A percentile compares a stretch with the other conserved stretches of the same genome.
Conservation (phyloP, 768 basidiomycete genomes). For the Boletus subcaerulescens region DNA sequence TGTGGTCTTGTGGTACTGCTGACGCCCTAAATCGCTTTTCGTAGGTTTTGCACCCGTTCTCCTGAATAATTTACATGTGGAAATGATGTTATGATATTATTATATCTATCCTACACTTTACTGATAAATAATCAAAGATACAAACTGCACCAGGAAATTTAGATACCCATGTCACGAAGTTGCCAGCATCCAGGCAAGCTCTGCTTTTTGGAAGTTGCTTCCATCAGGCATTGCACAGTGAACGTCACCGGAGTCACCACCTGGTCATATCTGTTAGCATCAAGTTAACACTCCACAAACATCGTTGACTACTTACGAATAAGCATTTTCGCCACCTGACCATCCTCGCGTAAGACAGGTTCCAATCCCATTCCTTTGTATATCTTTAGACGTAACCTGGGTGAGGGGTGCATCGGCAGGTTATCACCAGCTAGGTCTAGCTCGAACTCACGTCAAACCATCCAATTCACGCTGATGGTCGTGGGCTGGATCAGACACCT, state of each 20-base stretch:
- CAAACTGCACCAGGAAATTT: background rate
- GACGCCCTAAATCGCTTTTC: background rate
- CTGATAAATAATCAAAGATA: background rate
- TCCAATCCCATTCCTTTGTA: slow-evolving; percentile 74
- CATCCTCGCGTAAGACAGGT: slow-evolving; percentile 54
- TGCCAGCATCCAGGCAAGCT: slow-evolving; percentile 37
- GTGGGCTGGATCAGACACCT: slow-evolving; percentile 66
- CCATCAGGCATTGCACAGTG: slow-evolving; percentile 32
- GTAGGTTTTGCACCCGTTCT: slow-evolving; percentile 10
- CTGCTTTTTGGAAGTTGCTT: slow-evolving; percentile 27
- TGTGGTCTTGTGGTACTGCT: background rate
- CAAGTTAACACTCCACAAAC: background rate
- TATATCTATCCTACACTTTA: slow-evolving; percentile 5
- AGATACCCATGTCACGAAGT: slow-evolving; percentile 24
- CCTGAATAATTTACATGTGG: background rate
- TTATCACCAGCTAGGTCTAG: background rate
- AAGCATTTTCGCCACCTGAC: slow-evolving; percentile 56
- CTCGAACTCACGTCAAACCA: slow-evolving; percentile 55
- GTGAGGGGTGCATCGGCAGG: slow-evolving; percentile 1
- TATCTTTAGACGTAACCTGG: slow-evolving; percentile 63
- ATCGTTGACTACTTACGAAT: slow-evolving; percentile 49
- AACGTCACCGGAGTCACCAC: slow-evolving; percentile 41
- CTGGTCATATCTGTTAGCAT: slow-evolving; percentile 33
- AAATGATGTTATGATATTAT: slow-evolving; percentile 4
- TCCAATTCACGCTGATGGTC: slow-evolving; percentile 72